A percentile compares a stretch with the other conserved stretches of the same genome.
Conservation (phyloP, 2,329 filamentous ascomycete genomes). For the Aureobasidium vineae region DNA sequence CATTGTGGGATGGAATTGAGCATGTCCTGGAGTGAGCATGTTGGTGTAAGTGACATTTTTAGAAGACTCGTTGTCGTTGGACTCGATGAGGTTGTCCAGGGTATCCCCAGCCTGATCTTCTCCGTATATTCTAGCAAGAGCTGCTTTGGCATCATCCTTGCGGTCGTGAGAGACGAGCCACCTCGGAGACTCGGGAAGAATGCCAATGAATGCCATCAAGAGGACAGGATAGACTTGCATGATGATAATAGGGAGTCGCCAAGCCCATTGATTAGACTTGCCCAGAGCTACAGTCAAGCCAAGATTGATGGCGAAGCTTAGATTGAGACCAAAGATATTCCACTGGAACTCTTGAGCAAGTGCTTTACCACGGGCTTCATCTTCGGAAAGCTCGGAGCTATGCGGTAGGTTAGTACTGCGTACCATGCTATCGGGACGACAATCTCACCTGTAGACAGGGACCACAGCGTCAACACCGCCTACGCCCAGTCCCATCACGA, state of each 20-base stretch:
- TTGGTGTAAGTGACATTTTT: constrained; percentile 54
- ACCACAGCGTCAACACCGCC: constrained; percentile 62
- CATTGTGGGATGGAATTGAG: constrained; percentile 60
- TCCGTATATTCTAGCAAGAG: constrained; percentile 52
- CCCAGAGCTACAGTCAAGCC: constrained; percentile 54
- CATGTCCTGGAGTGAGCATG: constrained; percentile 56
- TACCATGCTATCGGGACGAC: not conserved
- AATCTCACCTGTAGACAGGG: constrained; percentile 53
- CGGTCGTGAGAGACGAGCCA: constrained; percentile 56
- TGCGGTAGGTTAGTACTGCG: not conserved
- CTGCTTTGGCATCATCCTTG: constrained; percentile 51
- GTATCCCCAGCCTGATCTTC: constrained; percentile 51
- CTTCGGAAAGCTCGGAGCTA: constrained; percentile 55
- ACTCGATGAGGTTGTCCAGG: constrained; percentile 52
- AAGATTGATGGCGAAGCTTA: constrained; percentile 61
- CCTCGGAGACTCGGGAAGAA: constrained; percentile 57
- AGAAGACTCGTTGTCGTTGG: constrained; percentile 51
- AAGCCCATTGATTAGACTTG: constrained; percentile 60
- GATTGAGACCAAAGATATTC: constrained; percentile 62
- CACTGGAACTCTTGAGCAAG: constrained; percentile 63
- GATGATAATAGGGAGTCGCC: constrained; percentile 59
- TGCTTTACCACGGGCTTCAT: constrained; percentile 57
- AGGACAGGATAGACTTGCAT: constrained; percentile 61
- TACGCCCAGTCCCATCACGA: constrained; percentile 58
- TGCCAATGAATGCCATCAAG: constrained; percentile 53